phyloP scores from a whole-genome alignment of 495 filamentous ascomycete species.

The Penicillium turbatum region DNA sequence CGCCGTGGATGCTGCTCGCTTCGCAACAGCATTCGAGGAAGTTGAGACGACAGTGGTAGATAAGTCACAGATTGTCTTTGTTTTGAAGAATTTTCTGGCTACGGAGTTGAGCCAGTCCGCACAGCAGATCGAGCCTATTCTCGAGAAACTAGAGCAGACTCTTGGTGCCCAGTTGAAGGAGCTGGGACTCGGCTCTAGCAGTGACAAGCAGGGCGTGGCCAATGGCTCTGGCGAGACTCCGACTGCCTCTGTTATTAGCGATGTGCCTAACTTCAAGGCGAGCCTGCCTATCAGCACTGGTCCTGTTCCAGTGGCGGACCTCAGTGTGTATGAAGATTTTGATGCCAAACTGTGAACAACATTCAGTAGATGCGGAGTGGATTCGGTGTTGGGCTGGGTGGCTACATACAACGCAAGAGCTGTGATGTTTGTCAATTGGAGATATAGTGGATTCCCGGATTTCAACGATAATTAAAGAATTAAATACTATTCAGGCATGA shows the following conservation, averaged over 20 bases:
- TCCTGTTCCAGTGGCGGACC: slow-evolving; percentile 63
- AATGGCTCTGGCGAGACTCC: slow-evolving; percentile 27
- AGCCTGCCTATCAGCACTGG: slow-evolving; percentile 62
- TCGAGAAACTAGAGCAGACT: slow-evolving; percentile 43
- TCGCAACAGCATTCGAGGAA: slow-evolving; percentile 42
- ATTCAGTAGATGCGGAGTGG: background rate
- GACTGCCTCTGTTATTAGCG: slow-evolving; percentile 54
- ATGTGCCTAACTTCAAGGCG: slow-evolving; percentile 75
- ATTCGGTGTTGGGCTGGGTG: slow-evolving; percentile 4
- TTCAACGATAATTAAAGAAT: background rate
- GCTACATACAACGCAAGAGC: slow-evolving; percentile 12
- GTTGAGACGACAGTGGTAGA: slow-evolving; percentile 46
- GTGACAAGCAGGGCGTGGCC: slow-evolving; percentile 17
- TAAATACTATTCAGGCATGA: background rate
- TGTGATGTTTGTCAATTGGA: slow-evolving; percentile 1
- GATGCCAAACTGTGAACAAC: slow-evolving; percentile 65
- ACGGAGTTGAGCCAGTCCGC: slow-evolving; percentile 42
- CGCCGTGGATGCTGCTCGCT: slow-evolving; percentile 36
- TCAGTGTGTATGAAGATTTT: slow-evolving; percentile 78
- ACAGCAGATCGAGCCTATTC: slow-evolving; percentile 39
- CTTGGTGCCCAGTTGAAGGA: slow-evolving; percentile 40
- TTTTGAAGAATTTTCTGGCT: slow-evolving; percentile 48
- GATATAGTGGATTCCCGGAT: background rate
- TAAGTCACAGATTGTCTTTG: slow-evolving; percentile 36
- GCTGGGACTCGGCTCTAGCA: slow-evolving; percentile 34